phyloP scores from a whole-genome alignment of 208 protist species.

The Naegleria gruberi region DNA sequence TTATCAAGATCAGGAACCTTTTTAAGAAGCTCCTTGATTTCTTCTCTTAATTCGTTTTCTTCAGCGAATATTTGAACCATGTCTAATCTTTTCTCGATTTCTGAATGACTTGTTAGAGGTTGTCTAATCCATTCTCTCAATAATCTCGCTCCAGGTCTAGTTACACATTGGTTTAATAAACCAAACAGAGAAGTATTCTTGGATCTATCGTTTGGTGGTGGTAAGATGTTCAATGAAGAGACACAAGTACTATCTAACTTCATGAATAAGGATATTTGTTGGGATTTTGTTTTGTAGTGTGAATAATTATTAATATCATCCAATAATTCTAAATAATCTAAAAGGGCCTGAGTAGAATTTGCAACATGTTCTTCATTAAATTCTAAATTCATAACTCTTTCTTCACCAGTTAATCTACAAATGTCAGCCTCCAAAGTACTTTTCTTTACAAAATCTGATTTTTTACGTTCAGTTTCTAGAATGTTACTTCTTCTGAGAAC shows the following conservation, averaged over 20 bases:
- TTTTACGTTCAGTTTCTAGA: background rate
- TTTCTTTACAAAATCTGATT: background rate
- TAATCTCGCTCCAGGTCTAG: constrained; percentile 85
- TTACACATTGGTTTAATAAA: constrained; percentile 36
- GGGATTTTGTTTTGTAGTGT: background rate
- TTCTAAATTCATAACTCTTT: background rate
- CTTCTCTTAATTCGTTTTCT: constrained; percentile 41
- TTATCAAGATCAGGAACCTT: constrained; percentile 82
- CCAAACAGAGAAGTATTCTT: background rate
- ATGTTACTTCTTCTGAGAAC: background rate
- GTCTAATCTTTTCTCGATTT: constrained; percentile 79
- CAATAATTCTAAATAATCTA: background rate
- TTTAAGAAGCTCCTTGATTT: constrained; percentile 62
- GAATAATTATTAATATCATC: background rate
- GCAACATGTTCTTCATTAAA: background rate
- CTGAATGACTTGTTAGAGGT: constrained; percentile 74
- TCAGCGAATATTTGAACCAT: constrained; percentile 84
- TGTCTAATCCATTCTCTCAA: constrained; percentile 94
- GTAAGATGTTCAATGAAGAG: background rate
- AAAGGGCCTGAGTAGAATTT: background rate
- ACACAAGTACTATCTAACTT: background rate
- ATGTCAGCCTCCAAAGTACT: too few species aligned
- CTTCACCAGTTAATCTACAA: background rate
- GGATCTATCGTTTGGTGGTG: background rate
- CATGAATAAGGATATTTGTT: background rate